Evolutionary conservation across 2,329 filamentous ascomycete genomes (phyloP).

Genomic region (Penicillium sumatraense): DNA sequence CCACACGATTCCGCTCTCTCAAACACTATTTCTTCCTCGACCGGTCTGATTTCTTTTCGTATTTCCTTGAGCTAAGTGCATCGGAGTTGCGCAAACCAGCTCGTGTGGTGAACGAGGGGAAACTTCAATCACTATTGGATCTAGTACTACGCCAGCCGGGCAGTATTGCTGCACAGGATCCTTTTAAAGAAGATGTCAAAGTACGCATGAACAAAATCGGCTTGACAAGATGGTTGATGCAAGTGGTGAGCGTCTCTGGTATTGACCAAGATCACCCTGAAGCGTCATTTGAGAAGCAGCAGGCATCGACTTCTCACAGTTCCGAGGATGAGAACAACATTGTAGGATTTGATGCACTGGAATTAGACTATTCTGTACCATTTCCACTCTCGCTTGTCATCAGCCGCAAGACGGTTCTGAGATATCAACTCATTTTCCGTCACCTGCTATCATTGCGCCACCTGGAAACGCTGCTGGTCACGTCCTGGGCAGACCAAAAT

Average conservation of each 20-base stretch:
- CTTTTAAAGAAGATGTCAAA: slow-evolving; percentile 98
- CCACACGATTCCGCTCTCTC: slow-evolving; percentile 81
- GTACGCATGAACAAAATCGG: slow-evolving; percentile 96
- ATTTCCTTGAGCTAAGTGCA: slow-evolving; percentile 89
- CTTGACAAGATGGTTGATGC: slow-evolving; percentile 90
- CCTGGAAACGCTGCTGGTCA: slow-evolving; percentile 83
- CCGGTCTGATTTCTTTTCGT: slow-evolving; percentile 95
- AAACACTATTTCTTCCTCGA: slow-evolving; percentile 99
- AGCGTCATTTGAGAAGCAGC: slow-evolving; percentile 69
- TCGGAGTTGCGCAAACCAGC: slow-evolving; percentile 91
- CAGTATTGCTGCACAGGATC: slow-evolving; percentile 89
- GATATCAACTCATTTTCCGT: slow-evolving; percentile 94
- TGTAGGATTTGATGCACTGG: slow-evolving; percentile 86
- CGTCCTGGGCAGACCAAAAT: slow-evolving; percentile 88
- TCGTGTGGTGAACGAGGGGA: slow-evolving; percentile 85
- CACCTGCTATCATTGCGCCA: slow-evolving; percentile 89
- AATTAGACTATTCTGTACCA: slow-evolving; percentile 91
- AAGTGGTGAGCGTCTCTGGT: slow-evolving; percentile 94
- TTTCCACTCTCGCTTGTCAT: slow-evolving; percentile 96
- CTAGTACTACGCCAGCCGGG: slow-evolving; percentile 95
- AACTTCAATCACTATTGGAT: slow-evolving; percentile 94
- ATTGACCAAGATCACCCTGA: slow-evolving; percentile 79
- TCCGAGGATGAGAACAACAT: slow-evolving; percentile 81
- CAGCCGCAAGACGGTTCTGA: slow-evolving; percentile 92
- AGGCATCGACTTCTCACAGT: slow-evolving; percentile 69